Evolutionary conservation across 2,329 filamentous ascomycete species (phyloP), one percentile per base, ranked within the genome.

Genomic region (Colletotrichum kahawae): DNA sequence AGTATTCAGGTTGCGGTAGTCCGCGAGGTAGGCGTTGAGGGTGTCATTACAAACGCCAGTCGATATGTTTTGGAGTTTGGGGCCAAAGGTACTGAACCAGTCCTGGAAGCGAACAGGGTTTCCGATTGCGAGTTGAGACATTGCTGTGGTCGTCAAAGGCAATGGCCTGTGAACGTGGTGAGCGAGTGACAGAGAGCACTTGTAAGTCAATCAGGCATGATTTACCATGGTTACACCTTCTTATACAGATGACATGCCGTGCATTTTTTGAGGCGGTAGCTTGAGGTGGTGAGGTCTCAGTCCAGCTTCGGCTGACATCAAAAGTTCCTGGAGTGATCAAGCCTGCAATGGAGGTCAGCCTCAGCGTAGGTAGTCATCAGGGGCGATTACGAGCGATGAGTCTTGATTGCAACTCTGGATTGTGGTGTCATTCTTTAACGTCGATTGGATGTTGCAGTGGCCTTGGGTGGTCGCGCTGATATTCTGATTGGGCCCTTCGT

Each of bases 121-220:
- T 0, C 21, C 33, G 21, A 38, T 33, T 38, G 14, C 21, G 3
- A n/a, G 13, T 9, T n/a, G n/a, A 13, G 54, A 14, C 24, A 27
- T 48, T 29, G 9, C 21, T 18, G 16, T 6, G 14, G 24, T 33
- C 6, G 10, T 31, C 18, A 14, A 12, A 31, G 29, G 18, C 54
- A 27, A 5, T 1, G 1, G 54, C 24, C 21, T 7, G 7, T 7
- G 1, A 7, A 2, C n/a, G 0, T 0, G 21, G 13, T 1, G 5
- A 7, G 18, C 6, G 54, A 57, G 16, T 24, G 24, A 27, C 1
- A 57, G 7, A 57, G 1, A 29, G 0, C 13, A 7, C 16, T 14
- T 29, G 16, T 7, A 57, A 29, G 43, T 2, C 10, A 51, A 13
- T 51, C n/a, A 51, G 4, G 43, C 43, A 13, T 51, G n/a, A 5